Base-by-base conservation (phyloP, 2,329 filamentous ascomycete species). In the Ciborinia camelliae region DNA sequence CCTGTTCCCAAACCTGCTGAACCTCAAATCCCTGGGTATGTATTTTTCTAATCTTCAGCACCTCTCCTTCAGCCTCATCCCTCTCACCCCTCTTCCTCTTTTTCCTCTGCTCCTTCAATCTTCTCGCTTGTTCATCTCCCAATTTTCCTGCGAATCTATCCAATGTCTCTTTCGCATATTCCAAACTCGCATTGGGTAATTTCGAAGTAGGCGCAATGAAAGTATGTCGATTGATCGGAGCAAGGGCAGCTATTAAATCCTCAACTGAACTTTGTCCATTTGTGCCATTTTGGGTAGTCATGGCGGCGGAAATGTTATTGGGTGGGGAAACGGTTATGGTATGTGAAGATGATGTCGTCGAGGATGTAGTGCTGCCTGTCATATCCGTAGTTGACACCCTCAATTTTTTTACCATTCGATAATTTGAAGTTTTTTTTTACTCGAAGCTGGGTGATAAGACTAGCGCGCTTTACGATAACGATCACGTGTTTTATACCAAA, bases 1-100 rank as follows among this genome's bases (percentile, higher is more conserved):
- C 90, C 79, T 99, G 95, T 77, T 97, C 91, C 90, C 94, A 99
- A 51, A 99, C 88, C 77, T 98, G 94, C 26, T 88, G 86, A 14
- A 90, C 88, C 71, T 90, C 90, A 71, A 98, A 97, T 0, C 94
- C 95, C 65, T 96, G 87, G 8, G 92, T 81, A 75, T 97, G 90
- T 20, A 99, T 81, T 76, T 90, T 92, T 72, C 90, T 88, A 72
- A 97, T 80, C 72, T 92, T 92, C 68, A 97, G 74, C 1, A 90
- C 79, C 41, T 77, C 76, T 39, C 77, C 77, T 60, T 82, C 78
- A 4, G 76, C 77, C 32, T 77, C 74, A 47, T 83, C 79, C 41
- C 73, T 76, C 53, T 82, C 81, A 10, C 81, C 82, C 70, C 90
- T 82, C 81, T 95, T 96, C 68, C 90, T 82, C 80, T 96, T 96